These are phyloP conservation scores for Boletellus ananiceps DNA, from an alignment of 768 basidiomycete genomes.

Conservation along the genomic window DNA sequence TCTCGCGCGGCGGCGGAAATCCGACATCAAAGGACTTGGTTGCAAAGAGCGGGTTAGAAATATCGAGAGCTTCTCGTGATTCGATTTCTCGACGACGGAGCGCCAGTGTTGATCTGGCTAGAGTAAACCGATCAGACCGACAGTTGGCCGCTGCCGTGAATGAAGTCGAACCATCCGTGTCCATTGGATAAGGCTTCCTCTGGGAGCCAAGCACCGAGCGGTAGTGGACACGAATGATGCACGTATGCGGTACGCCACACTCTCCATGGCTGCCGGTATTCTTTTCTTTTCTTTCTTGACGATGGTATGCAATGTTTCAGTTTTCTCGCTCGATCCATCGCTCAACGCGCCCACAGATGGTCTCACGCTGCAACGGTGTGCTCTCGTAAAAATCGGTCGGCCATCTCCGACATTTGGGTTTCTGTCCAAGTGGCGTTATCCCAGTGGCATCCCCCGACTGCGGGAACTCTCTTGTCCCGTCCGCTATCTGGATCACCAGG, in stretches of 20 bases:
- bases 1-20: constrained; percentile 10
- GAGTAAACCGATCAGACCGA: constrained; percentile 13
- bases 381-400: constrained; percentile 15
- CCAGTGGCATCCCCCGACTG: neutral
- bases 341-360: constrained; percentile 8
- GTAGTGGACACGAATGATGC: constrained; percentile 2
- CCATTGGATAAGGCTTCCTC: constrained; percentile 13
- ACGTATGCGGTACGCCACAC: constrained; percentile 13
- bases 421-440: constrained; percentile 7
- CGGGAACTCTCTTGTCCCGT: constrained; percentile 1
- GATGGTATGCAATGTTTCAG: neutral
- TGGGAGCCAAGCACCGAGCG: constrained; percentile 1
- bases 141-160: constrained; percentile 18
- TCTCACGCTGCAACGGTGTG: neutral
- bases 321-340: constrained; percentile 15
- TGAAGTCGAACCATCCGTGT: neutral
- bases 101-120: constrained; percentile 20
- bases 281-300: constrained; percentile 1
- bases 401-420: constrained; percentile 12
- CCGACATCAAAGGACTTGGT: constrained; percentile 16
- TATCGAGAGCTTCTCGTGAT: constrained; percentile 16
- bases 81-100: constrained; percentile 13
- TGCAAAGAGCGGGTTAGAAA: constrained; percentile 20
- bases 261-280: constrained; percentile 6
- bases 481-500: constrained; percentile 20